A percentile compares a stretch with the other conserved stretches of the same genome.
These are phyloP conservation scores for Grifola frondosa DNA, from an alignment of 1,284 basidiomycete species.

Conservation along the genomic window DNA sequence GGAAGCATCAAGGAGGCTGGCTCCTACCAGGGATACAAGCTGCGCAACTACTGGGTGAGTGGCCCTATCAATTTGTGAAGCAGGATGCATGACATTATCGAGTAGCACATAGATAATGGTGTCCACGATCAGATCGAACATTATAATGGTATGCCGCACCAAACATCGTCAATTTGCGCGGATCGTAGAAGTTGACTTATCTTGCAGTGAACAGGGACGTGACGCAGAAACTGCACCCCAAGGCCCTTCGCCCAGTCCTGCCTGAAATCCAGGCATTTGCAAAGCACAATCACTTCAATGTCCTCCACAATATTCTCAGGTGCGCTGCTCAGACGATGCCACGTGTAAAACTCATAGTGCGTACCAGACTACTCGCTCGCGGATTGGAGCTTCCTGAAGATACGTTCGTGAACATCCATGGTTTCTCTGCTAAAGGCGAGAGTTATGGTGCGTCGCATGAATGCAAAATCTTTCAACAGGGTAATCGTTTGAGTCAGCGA, in stretches of 20 bases:
- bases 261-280: conserved; percentile 57
- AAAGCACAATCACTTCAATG: conserved; percentile 48
- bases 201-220: conserved; percentile 46
- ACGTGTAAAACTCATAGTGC: neutral
- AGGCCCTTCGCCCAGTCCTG: conserved; percentile 48
- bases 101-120: conserved; percentile 30
- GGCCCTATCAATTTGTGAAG: neutral
- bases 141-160: conserved; percentile 15
- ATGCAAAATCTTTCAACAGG: conserved; percentile 1
- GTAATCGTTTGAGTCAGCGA: conserved; percentile 3
- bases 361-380: conserved; percentile 44
- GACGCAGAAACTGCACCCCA: conserved; percentile 44
- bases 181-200: neutral
- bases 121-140: conserved; percentile 51
- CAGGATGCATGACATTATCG: conserved; percentile 33
- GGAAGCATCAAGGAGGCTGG: conserved; percentile 45
- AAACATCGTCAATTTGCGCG: too few species aligned
- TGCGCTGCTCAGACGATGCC: conserved; percentile 14
- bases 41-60: conserved; percentile 44
- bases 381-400: conserved; percentile 38
- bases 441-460: conserved; percentile 27
- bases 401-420: conserved; percentile 33
- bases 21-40: conserved; percentile 55
- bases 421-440: conserved; percentile 29
- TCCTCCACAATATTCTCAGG: conserved; percentile 51